phyloP scores from a whole-genome alignment of 2,329 filamentous ascomycete genomes.

The Hortaea sp. region DNA sequence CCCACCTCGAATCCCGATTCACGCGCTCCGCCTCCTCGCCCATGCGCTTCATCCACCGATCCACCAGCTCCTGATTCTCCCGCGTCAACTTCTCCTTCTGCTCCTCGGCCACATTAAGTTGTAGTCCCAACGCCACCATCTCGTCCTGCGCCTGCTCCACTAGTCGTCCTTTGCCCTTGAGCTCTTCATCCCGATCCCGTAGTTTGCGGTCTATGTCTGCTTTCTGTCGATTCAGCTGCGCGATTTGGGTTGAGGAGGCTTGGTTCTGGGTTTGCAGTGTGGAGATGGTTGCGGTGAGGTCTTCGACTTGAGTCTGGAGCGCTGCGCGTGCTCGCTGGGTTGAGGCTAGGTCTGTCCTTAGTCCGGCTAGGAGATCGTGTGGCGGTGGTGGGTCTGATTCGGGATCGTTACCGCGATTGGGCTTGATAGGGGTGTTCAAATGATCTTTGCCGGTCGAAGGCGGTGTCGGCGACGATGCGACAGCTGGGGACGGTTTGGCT shows the following conservation, averaged over 20 bases:
- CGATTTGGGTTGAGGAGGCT: slow-evolving; percentile 52
- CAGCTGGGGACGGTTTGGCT: slow-evolving; percentile 11
- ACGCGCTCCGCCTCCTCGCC: slow-evolving; percentile 77
- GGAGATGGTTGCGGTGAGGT: slow-evolving; percentile 53
- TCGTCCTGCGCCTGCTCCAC: slow-evolving; percentile 88
- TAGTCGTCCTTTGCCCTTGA: slow-evolving; percentile 72
- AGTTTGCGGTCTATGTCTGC: slow-evolving; percentile 54
- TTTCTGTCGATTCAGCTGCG: slow-evolving; percentile 52
- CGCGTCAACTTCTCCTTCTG: slow-evolving; percentile 59
- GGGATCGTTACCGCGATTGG: neutral
- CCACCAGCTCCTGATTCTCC: slow-evolving; percentile 83
- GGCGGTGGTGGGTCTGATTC: slow-evolving; percentile 1
- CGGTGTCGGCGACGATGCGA: neutral
- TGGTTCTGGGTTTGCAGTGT: slow-evolving; percentile 51
- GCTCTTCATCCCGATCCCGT: slow-evolving; percentile 74
- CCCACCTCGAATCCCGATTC: slow-evolving; percentile 46
- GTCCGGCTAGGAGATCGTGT: slow-evolving; percentile 40
- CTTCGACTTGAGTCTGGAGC: slow-evolving; percentile 53
- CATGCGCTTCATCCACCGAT: slow-evolving; percentile 85
- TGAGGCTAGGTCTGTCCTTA: slow-evolving; percentile 62
- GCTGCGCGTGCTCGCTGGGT: slow-evolving; percentile 65
- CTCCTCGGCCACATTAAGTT: slow-evolving; percentile 78
- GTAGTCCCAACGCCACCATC: slow-evolving; percentile 74
- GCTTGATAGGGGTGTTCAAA: slow-evolving; percentile 2
- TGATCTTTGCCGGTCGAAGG: neutral